Conservation (phyloP, 148 eudicot species). For the Cornus kousa region DNA sequence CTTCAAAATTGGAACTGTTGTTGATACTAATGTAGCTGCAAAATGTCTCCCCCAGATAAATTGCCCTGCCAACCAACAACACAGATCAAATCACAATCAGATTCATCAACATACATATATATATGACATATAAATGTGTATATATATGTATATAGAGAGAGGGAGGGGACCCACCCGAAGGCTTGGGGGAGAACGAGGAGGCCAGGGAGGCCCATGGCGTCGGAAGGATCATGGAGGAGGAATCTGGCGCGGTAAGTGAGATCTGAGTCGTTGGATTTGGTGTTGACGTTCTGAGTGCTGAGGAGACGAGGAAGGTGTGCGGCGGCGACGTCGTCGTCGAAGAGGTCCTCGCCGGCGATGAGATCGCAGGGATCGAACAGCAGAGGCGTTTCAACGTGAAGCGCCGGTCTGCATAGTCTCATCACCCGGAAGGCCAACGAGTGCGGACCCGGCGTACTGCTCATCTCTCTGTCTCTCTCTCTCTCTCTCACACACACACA, state of each 20-base stretch:
- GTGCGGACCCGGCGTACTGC: constrained; percentile 47
- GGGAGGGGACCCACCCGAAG: constrained; percentile 78
- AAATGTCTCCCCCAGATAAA: constrained; percentile 96
- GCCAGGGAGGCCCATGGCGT: constrained; percentile 80
- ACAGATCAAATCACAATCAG: constrained; percentile 6
- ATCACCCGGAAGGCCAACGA: constrained; percentile 93
- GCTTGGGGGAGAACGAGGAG: constrained; percentile 95
- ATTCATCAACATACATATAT: not conserved
- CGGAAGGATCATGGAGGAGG: constrained; percentile 52
- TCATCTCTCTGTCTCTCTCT: constrained; percentile 27
- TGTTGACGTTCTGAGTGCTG: constrained; percentile 16
- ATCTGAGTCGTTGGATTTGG: constrained; percentile 34
- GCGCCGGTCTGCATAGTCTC: constrained; percentile 84
- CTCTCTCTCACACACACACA: not conserved
- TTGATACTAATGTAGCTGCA: constrained; percentile 95
- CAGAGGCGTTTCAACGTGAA: constrained; percentile 81
- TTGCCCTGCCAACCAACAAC: constrained; percentile 51
- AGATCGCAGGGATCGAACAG: constrained; percentile 80
- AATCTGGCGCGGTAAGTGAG: constrained; percentile 64
- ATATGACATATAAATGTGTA: not conserved
- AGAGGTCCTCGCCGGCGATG: constrained; percentile 77
- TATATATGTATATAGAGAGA: not conserved
- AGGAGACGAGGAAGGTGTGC: constrained; percentile 39
- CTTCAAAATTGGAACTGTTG: constrained; percentile 87
- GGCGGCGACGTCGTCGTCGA: constrained; percentile 52